phyloP scores from a whole-genome alignment of 345 rosid genomes.

The Xanthoceras sorbifolium region DNA sequence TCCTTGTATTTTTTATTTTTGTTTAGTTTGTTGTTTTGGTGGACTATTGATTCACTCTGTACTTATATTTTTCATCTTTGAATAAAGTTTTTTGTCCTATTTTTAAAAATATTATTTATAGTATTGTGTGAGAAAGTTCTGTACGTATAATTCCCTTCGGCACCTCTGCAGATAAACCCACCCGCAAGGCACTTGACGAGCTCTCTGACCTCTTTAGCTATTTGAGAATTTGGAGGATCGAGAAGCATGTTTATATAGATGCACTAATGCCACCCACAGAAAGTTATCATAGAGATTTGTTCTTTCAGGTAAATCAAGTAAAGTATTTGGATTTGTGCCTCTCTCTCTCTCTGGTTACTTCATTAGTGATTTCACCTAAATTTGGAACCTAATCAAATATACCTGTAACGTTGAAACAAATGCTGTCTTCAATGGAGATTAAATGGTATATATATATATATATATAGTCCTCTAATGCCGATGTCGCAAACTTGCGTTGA shows the following conservation, averaged over 20 bases:
- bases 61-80: no score
- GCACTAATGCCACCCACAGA: constrained; percentile 91
- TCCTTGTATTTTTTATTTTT: no score
- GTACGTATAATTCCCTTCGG: constrained; percentile 1
- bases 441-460: no score
- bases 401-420: neutral
- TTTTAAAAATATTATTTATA: neutral
- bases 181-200: constrained; percentile 90
- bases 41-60: no score
- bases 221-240: constrained; percentile 85
- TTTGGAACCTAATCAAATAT: neutral
- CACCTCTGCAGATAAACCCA: constrained; percentile 63
- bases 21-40: no score
- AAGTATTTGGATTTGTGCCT: neutral
- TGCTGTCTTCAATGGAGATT: neutral
- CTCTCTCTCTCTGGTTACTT: neutral
- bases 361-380: neutral
- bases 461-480: no score
- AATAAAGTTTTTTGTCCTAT: no score
- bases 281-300: constrained; percentile 74
- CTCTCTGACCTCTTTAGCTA: constrained; percentile 71
- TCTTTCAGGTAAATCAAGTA: constrained; percentile 65
- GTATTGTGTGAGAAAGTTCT: neutral
- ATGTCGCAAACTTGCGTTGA: no score
- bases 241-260: constrained; percentile 71